phyloP scores from a whole-genome alignment of 2,329 filamentous ascomycete genomes.

The Cladophialophora exuberans region DNA sequence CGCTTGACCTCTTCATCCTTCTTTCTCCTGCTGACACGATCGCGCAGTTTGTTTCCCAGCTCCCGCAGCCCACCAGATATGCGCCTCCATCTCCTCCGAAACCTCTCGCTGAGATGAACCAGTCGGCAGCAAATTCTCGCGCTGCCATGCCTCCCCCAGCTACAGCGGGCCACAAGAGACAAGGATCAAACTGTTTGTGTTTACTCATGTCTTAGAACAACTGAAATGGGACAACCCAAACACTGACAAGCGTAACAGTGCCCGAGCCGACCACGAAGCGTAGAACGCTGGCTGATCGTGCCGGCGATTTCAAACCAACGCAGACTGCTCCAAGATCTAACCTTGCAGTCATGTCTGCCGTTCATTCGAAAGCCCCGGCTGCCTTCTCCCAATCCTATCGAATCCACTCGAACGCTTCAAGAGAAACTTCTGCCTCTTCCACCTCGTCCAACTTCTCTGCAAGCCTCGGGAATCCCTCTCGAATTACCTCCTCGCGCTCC shows the following conservation, averaged over 20 bases:
- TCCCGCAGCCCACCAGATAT: constrained; percentile 41
- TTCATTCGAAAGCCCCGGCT: constrained; percentile 42
- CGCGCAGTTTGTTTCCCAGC: constrained; percentile 37
- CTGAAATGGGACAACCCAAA: constrained; percentile 52
- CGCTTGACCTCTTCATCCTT: background rate
- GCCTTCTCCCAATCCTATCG: constrained; percentile 47
- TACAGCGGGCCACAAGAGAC: constrained; percentile 52
- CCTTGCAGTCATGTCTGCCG: constrained; percentile 50
- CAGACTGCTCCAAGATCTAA: constrained; percentile 47
- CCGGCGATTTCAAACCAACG: constrained; percentile 53
- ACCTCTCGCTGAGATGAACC: constrained; percentile 55
- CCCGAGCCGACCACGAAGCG: constrained; percentile 63
- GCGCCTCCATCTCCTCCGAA: constrained; percentile 33
- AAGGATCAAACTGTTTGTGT: constrained; percentile 52
- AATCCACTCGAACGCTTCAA: constrained; percentile 45
- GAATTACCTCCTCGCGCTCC: constrained; percentile 48
- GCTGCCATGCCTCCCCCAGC: constrained; percentile 48
- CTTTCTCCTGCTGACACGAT: constrained; percentile 14
- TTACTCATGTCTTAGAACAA: constrained; percentile 32
- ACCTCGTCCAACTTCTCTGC: constrained; percentile 58
- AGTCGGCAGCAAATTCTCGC: constrained; percentile 58
- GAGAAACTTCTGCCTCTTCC: constrained; percentile 49
- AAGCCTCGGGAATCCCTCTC: constrained; percentile 59
- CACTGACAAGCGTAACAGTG: constrained; percentile 42
- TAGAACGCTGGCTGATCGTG: constrained; percentile 60